Base-by-base conservation (phyloP, 352 stramenopile genomes). In the Thalassiosira livingstoniorum region DNA sequence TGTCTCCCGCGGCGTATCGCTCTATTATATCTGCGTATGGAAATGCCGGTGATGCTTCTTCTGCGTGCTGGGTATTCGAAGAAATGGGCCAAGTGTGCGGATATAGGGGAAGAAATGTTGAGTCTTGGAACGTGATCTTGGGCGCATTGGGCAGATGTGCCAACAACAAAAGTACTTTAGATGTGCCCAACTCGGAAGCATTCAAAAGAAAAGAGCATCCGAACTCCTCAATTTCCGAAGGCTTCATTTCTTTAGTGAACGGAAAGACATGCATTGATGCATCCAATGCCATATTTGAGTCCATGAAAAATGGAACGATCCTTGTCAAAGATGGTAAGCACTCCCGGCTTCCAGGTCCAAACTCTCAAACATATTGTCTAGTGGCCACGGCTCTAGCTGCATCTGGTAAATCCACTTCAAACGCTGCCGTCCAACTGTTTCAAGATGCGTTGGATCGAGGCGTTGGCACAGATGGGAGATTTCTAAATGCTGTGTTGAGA, bases 401-500 rank as follows among this genome's bases (percentile, higher is more conserved):
- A 21, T 72, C 47, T 70, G 68, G 35, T 51, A 31, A 45, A 71
- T 37, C 60, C 66, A 62, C 62, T 18, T 23, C 63, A 10, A 45
- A 73, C 27, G 13, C 73, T 13, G 87, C 83, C 2, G 58, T 90
- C 10, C 7, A 80, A 61, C 66, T 94, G 15, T 94, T 92, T 77
- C 75, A 68, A 27, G 83, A 83, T 54, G 85, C 89, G 21, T 84
- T 80, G n/a, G 43, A 61, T 15, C 31, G 80, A 37, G 75, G 77
- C 21, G 80, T 89, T 53, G 27, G 57, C 54, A 60, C 76, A 21
- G 89, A 94, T 78, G 89, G 89, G 43, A 70, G 87, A 37, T 91
- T 92, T 65, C 47, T 92, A 4, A 94, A 94, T 78, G 89, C 87
- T 39, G 55, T 92, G 25, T 67, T 94, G 58, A 74, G 89, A 23